A percentile compares a stretch with the other conserved stretches of the same genome.
Conservation (phyloP, 495 filamentous ascomycete genomes). For the Penicillium silybi region DNA sequence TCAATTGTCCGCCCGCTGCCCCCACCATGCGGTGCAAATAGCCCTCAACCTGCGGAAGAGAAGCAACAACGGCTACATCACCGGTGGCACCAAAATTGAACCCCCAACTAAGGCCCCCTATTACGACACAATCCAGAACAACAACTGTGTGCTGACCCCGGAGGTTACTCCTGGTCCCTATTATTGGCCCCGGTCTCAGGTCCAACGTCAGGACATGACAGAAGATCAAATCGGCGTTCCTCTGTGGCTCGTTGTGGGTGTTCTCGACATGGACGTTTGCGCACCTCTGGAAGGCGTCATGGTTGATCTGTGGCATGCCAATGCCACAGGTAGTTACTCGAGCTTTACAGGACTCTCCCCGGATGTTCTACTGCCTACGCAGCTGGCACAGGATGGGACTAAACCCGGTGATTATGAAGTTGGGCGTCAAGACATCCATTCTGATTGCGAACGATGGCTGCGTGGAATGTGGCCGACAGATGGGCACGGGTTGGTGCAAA, state of each 20-base stretch:
- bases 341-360: constrained; percentile 40
- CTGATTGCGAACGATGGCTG: constrained; percentile 36
- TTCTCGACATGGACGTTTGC: constrained; percentile 53
- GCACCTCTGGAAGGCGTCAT: constrained; percentile 43
- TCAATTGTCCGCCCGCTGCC: no score
- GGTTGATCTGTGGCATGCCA: constrained; percentile 55
- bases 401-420: constrained; percentile 8
- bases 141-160: constrained; percentile 48
- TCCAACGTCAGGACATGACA: constrained; percentile 43
- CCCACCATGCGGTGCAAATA: no score
- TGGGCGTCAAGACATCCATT: constrained; percentile 15
- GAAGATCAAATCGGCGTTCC: constrained; percentile 50
- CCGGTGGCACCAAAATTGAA: background rate
- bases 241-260: constrained; percentile 51
- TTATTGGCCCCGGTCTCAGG: constrained; percentile 30
- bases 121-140: constrained; percentile 27
- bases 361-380: constrained; percentile 18
- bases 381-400: constrained; percentile 2
- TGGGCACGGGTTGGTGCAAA: constrained; percentile 42
- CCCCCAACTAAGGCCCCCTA: constrained; percentile 14
- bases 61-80: no score
- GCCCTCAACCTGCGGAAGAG: no score
- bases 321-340: constrained; percentile 46
- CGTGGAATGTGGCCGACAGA: constrained; percentile 50
- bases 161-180: constrained; percentile 48